Conservation (phyloP, 1,284 basidiomycete species). For the Tilletia setariae region DNA sequence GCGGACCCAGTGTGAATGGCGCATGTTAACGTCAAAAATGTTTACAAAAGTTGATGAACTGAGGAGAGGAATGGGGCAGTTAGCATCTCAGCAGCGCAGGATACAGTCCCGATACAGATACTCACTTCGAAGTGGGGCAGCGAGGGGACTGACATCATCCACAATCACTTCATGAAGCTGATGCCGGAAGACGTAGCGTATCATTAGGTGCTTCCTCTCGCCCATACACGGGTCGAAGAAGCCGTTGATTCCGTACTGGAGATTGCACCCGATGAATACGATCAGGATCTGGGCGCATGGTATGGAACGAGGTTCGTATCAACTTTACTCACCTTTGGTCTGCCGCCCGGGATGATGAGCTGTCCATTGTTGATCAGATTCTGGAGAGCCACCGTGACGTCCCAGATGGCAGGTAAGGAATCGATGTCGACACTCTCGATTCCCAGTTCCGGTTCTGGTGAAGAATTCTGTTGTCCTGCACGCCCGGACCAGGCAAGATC, state of each 20-base stretch:
- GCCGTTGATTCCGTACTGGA: constrained; percentile 67
- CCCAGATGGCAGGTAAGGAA: constrained; percentile 55
- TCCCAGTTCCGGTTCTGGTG: background rate
- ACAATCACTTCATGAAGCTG: constrained; percentile 72
- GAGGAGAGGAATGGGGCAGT: background rate
- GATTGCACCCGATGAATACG: constrained; percentile 35
- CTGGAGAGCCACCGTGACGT: constrained; percentile 77
- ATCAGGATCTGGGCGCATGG: constrained; percentile 1
- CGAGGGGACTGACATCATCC: constrained; percentile 37
- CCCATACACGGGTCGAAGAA: constrained; percentile 73
- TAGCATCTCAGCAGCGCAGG: background rate
- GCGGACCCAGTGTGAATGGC: background rate
- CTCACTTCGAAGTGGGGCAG: constrained; percentile 21
- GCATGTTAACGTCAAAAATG: background rate
- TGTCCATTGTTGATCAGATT: constrained; percentile 75
- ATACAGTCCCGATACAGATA: background rate
- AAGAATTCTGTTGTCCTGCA: constrained; percentile 16
- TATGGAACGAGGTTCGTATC: no score
- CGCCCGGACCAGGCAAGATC: constrained; percentile 13
- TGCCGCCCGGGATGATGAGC: constrained; percentile 72
- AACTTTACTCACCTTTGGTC: constrained; percentile 59
- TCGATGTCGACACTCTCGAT: constrained; percentile 20
- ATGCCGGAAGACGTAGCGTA: constrained; percentile 75
- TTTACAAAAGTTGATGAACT: constrained; percentile 9
- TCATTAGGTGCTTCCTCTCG: constrained; percentile 65